These are phyloP conservation scores for Schrenkiella parvula DNA, from an alignment of 345 rosid species.

Conservation along the genomic window DNA sequence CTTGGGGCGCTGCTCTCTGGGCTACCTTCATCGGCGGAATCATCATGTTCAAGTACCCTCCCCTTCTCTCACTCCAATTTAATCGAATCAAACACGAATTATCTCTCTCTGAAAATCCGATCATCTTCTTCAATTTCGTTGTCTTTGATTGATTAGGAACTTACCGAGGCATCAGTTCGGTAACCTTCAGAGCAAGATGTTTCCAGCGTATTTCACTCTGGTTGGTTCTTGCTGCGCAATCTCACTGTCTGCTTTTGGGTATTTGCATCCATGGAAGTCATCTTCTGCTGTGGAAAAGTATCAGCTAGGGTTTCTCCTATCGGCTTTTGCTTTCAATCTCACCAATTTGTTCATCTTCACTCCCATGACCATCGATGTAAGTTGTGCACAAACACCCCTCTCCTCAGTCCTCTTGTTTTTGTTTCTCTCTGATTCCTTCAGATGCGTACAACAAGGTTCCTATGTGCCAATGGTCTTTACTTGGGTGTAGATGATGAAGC, in stretches of 20 bases:
- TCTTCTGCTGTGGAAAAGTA: constrained; percentile 67
- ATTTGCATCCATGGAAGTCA: constrained; percentile 90
- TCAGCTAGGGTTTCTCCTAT: constrained; percentile 84
- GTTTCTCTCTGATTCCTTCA: neutral
- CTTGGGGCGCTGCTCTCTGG: constrained; percentile 96
- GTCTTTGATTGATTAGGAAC: constrained; percentile 41
- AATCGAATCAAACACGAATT: neutral
- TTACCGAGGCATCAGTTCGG: constrained; percentile 96
- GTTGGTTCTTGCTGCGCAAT: constrained; percentile 79
- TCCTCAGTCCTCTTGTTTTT: neutral
- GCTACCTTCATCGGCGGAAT: constrained; percentile 98
- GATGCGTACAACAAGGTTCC: neutral
- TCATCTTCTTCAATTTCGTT: neutral
- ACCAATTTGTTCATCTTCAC: constrained; percentile 80
- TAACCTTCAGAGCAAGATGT: constrained; percentile 93
- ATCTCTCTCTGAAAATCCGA: too few relatives aligned
- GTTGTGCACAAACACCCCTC: neutral
- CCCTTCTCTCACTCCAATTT: neutral
- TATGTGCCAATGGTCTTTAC: neutral
- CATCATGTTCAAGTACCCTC: constrained; percentile 92
- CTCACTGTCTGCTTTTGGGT: constrained; percentile 67
- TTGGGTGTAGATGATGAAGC: constrained; percentile 81
- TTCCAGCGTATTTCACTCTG: constrained; percentile 84
- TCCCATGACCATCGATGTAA: constrained; percentile 94
- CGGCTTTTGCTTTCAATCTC: constrained; percentile 81